Evolutionary conservation across 2,329 filamentous ascomycete genomes (phyloP).

Genomic region (Davidsoniella neocaledoniae): DNA sequence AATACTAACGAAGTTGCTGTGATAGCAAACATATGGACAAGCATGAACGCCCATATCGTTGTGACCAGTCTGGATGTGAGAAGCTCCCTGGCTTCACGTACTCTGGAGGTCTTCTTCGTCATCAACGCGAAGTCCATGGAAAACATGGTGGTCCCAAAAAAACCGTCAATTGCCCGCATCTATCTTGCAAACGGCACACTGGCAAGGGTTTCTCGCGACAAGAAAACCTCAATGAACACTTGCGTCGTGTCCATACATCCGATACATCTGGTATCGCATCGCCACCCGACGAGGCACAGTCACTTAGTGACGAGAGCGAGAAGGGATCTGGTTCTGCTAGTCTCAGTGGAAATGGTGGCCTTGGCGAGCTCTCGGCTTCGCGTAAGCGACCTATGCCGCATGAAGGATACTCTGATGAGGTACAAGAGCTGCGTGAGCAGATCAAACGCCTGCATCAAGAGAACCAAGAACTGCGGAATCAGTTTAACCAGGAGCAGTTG

Average conservation of each 20-base stretch:
- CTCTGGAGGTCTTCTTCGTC: conserved; percentile 71
- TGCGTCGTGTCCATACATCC: conserved; percentile 68
- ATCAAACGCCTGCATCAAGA: conserved; percentile 50
- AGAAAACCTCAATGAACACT: conserved; percentile 86
- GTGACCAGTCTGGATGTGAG: conserved; percentile 64
- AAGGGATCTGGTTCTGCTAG: conserved; percentile 7
- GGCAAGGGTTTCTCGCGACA: conserved; percentile 84
- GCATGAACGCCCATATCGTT: conserved; percentile 86
- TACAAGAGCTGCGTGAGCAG: conserved; percentile 44
- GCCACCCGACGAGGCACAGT: conserved; percentile 20
- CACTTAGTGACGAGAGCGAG: conserved; percentile 31
- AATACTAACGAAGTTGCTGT: not conserved
- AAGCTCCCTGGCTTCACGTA: conserved; percentile 93
- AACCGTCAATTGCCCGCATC: conserved; percentile 68
- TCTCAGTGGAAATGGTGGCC: not conserved
- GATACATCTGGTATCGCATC: conserved; percentile 39
- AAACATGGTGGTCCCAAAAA: conserved; percentile 82
- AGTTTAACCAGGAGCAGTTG: conserved; percentile 31
- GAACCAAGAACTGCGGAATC: conserved; percentile 39
- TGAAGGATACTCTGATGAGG: conserved; percentile 21
- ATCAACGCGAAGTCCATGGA: conserved; percentile 85
- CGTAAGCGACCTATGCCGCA: conserved; percentile 4
- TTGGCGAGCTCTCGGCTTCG: conserved; percentile 13
- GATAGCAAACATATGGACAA: conserved; percentile 94
- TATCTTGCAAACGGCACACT: conserved; percentile 74